phyloP scores from a whole-genome alignment of 2,329 filamentous ascomycete species.

The Cladorrhinum sp. region DNA sequence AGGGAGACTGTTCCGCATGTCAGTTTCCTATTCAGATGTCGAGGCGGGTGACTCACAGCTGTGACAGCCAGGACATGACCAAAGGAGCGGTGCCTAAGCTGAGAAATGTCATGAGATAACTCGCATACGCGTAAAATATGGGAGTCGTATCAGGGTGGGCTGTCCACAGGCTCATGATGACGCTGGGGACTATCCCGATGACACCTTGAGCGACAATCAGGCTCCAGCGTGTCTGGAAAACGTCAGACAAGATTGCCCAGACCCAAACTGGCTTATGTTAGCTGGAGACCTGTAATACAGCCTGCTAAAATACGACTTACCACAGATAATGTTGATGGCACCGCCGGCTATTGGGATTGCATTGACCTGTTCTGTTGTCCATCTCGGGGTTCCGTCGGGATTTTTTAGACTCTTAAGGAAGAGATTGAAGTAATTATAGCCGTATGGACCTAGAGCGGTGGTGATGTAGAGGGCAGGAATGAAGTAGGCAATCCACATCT shows the following conservation, averaged over 20 bases:
- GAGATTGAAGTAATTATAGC: constrained; percentile 45
- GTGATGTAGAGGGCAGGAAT: constrained; percentile 44
- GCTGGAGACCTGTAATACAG: neutral
- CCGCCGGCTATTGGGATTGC: constrained; percentile 47
- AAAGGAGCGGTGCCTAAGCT: constrained; percentile 48
- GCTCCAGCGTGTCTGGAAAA: constrained; percentile 47
- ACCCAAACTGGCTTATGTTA: constrained; percentile 42
- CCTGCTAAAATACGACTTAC: constrained; percentile 15
- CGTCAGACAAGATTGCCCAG: constrained; percentile 51
- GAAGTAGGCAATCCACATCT: constrained; percentile 44
- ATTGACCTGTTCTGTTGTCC: constrained; percentile 45
- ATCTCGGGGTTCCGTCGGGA: constrained; percentile 40
- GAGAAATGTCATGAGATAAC: constrained; percentile 49
- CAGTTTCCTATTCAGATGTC: neutral
- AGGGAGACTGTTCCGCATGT: constrained; percentile 10
- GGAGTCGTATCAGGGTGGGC: constrained; percentile 40
- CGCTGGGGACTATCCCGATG: constrained; percentile 46
- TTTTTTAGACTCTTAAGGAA: constrained; percentile 41
- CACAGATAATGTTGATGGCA: constrained; percentile 47
- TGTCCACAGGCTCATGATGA: constrained; percentile 55
- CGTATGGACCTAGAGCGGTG: constrained; percentile 45
- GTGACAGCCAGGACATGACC: constrained; percentile 51
- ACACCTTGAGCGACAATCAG: constrained; percentile 46
- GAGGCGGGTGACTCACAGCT: constrained; percentile 33
- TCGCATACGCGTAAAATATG: constrained; percentile 47